Conservation (phyloP, 2,329 filamentous ascomycete species). For the Penicillium sp. region DNA sequence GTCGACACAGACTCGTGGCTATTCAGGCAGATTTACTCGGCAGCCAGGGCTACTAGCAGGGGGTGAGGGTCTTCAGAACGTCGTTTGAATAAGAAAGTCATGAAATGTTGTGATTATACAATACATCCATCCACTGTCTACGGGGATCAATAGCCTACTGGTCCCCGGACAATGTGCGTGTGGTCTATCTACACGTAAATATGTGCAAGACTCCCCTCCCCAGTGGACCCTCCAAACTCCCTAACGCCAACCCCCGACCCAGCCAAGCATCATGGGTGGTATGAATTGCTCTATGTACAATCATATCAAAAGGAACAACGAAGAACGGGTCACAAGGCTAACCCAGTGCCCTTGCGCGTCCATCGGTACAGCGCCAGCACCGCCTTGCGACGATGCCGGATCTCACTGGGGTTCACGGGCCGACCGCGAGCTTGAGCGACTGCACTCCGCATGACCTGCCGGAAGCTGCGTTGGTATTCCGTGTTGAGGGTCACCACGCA, state of each 20-base stretch:
- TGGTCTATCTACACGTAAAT: neutral
- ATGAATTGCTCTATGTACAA: neutral
- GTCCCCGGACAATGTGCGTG: neutral
- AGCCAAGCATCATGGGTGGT: neutral
- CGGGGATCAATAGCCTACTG: too few species aligned
- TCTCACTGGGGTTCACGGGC: constrained; percentile 81
- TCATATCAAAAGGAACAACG: neutral
- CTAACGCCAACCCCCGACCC: neutral
- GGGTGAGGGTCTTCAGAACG: too few species aligned
- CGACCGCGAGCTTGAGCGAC: constrained; percentile 83
- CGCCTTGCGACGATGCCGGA: constrained; percentile 79
- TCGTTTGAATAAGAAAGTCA: neutral
- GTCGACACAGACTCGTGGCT: too few species aligned
- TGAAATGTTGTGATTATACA: neutral
- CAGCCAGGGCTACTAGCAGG: too few species aligned
- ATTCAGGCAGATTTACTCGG: too few species aligned
- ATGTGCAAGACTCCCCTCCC: neutral
- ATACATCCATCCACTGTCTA: neutral
- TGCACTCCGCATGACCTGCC: constrained; percentile 91
- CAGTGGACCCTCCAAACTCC: neutral
- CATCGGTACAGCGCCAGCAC: constrained; percentile 84
- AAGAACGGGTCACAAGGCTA: constrained; percentile 54
- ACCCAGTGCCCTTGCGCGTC: constrained; percentile 85
- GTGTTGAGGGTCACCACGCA: constrained; percentile 91
- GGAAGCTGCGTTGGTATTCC: constrained; percentile 94